Base-by-base conservation (phyloP, 192 early-diverging fungal genomes). In the Entomortierella beljakovae region DNA sequence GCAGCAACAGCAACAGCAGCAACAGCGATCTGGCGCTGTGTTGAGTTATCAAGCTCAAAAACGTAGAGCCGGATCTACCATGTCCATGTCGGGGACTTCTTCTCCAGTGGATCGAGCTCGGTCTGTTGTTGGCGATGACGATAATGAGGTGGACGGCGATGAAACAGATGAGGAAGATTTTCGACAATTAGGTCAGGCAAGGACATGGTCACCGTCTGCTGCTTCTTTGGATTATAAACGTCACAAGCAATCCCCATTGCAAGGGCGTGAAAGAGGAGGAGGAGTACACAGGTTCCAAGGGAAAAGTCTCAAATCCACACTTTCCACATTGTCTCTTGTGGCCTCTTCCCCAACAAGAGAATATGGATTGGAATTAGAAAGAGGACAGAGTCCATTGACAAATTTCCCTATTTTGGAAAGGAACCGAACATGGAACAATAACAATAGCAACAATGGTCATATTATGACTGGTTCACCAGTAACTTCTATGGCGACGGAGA, bases 121-220 rank as follows among this genome's bases (percentile, higher is more conserved):
- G 26, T 56, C 46, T 10, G 42, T 20, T 5, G 56, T 1, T 57
- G 23, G 5, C 22, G 56, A 22, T 26, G 2, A 40, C 15, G 20
- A 61, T 9, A 13, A 15, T 46, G 59, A 53, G 22, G 54, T 59
- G 2, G 71, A 79, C 25, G 67, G 62, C 9, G 75, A 79, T 33
- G 75, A 69, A 51, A 79, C 75, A 15, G 75, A 79, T 34, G 75
- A 79, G 18, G 75, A 79, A 34, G 66, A 69, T 26, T 79, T 70
- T n/a, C n/a, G n/a, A n/a, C n/a, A n/a, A n/a, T n/a, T n/a, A n/a
- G n/a, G n/a, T n/a, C n/a, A n/a, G n/a, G n/a, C n/a, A n/a, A n/a
- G n/a, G n/a, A n/a, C n/a, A n/a, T n/a, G n/a, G n/a, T n/a, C n/a
- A n/a, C n/a, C n/a, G n/a, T n/a, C n/a, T n/a, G n/a, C n/a, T n/a